phyloP scores from a whole-genome alignment of 352 stramenopile species.

The Pythium aphanidermatum region DNA sequence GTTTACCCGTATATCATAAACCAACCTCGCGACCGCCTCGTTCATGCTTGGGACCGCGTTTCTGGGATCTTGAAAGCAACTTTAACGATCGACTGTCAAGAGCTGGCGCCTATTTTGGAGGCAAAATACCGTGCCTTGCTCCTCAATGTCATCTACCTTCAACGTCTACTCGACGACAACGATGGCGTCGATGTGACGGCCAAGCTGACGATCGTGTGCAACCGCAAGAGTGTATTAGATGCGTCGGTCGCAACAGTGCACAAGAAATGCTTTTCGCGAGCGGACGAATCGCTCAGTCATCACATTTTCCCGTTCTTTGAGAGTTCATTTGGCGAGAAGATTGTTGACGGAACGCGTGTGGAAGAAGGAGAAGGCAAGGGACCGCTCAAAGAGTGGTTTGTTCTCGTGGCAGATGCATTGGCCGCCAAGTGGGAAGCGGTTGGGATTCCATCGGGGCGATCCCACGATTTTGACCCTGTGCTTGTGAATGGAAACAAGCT shows the following conservation, averaged over 20 bases:
- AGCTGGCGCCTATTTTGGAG: conserved; percentile 31
- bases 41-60: conserved; percentile 30
- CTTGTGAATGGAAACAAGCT: conserved; percentile 47
- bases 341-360: conserved; percentile 44
- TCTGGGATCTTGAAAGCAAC: not conserved
- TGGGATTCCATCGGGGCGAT: conserved; percentile 3
- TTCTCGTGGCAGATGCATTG: conserved; percentile 32
- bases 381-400: conserved; percentile 72
- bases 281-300: too few species aligned
- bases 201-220: conserved; percentile 20
- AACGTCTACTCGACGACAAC: not conserved
- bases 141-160: conserved; percentile 23
- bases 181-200: conserved; percentile 3
- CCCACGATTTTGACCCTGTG: conserved; percentile 18
- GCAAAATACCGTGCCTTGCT: conserved; percentile 47
- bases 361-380: conserved; percentile 76
- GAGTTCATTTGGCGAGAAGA: conserved; percentile 64
- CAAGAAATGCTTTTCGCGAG: conserved; percentile 11
- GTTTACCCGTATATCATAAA: conserved; percentile 73
- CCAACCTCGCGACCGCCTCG: conserved; percentile 36
- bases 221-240: conserved; percentile 12
- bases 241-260: conserved; percentile 2
- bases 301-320: conserved; percentile 58
- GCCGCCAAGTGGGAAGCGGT: conserved; percentile 41
- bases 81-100: not conserved